Percentiles rank a stretch among this genome's conserved stretches.
These are phyloP conservation scores for Amphirosellinia nigrospora DNA, from an alignment of 495 filamentous ascomycete species.

Conservation along the genomic window DNA sequence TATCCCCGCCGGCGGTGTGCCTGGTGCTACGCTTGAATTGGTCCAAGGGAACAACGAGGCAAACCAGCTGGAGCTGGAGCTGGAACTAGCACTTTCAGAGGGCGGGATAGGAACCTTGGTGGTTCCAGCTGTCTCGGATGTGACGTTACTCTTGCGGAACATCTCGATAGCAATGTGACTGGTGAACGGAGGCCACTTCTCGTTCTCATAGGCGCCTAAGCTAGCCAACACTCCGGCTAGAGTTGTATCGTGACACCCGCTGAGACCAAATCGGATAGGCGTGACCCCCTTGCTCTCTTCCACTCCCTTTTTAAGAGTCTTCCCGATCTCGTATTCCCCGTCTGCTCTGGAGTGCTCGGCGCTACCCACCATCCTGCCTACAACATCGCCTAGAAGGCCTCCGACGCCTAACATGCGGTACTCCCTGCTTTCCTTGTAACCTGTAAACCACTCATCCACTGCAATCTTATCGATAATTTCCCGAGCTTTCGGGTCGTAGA, in stretches of 20 bases:
- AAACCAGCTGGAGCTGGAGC: conserved; percentile 53
- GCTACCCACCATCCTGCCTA: conserved; percentile 80
- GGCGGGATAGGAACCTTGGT: conserved; percentile 14
- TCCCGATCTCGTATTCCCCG: conserved; percentile 55
- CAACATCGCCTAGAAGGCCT: conserved; percentile 79
- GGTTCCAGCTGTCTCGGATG: background rate
- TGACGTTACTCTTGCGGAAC: conserved; percentile 61
- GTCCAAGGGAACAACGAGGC: conserved; percentile 48
- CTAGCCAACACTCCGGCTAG: conserved; percentile 79
- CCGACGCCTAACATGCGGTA: conserved; percentile 90
- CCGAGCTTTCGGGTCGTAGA: conserved; percentile 79
- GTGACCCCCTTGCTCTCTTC: conserved; percentile 66
- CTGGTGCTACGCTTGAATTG: conserved; percentile 27
- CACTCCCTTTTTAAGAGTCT: conserved; percentile 46
- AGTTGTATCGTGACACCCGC: conserved; percentile 95
- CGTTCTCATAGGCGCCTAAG: conserved; percentile 75
- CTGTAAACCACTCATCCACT: conserved; percentile 92
- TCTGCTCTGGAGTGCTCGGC: conserved; percentile 66
- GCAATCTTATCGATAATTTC: conserved; percentile 77
- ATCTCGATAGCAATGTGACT: conserved; percentile 91
- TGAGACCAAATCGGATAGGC: conserved; percentile 62
- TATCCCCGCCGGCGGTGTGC: conserved; percentile 45
- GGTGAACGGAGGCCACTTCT: conserved; percentile 89
- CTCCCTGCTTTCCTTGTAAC: conserved; percentile 81
- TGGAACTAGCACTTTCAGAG: conserved; percentile 25